Percentiles rank a stretch among this genome's conserved stretches.
Conservation (phyloP, 2,329 filamentous ascomycete species). For the Aulographum hederae region DNA sequence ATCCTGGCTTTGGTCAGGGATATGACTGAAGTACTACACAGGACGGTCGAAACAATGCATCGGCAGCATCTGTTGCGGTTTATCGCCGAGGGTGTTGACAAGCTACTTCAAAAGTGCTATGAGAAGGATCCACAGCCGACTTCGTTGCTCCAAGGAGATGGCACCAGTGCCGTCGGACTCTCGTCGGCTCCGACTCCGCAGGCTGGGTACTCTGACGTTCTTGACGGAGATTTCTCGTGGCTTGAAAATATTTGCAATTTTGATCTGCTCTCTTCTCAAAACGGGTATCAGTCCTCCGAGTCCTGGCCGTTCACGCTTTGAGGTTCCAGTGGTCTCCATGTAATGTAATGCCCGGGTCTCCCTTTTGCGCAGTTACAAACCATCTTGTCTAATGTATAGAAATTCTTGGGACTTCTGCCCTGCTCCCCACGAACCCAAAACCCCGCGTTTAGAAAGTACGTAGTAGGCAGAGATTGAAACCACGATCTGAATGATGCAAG, state of each 20-base stretch:
- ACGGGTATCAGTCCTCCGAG: not conserved
- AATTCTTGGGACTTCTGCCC: too few relatives aligned
- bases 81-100: not conserved
- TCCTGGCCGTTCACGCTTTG: not conserved
- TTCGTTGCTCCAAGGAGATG: not conserved
- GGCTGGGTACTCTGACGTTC: not conserved
- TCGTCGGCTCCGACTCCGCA: not conserved
- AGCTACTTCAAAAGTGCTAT: not conserved
- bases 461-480: too few relatives aligned
- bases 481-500: too few relatives aligned
- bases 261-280: not conserved
- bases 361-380: too few relatives aligned
- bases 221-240: not conserved
- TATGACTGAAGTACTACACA: not conserved
- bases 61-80: not conserved
- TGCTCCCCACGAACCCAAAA: too few relatives aligned
- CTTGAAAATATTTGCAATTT: slow-evolving; percentile 1
- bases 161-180: too few relatives aligned
- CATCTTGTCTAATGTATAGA: too few relatives aligned
- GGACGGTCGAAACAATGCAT: not conserved
- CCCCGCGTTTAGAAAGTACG: too few relatives aligned
- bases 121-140: not conserved
- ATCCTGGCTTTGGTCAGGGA: not conserved
- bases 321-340: too few relatives aligned
- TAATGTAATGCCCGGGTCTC: too few relatives aligned